Evolutionary conservation across 2,329 filamentous ascomycete genomes (phyloP).

Genomic region (Penicillium concentricum): DNA sequence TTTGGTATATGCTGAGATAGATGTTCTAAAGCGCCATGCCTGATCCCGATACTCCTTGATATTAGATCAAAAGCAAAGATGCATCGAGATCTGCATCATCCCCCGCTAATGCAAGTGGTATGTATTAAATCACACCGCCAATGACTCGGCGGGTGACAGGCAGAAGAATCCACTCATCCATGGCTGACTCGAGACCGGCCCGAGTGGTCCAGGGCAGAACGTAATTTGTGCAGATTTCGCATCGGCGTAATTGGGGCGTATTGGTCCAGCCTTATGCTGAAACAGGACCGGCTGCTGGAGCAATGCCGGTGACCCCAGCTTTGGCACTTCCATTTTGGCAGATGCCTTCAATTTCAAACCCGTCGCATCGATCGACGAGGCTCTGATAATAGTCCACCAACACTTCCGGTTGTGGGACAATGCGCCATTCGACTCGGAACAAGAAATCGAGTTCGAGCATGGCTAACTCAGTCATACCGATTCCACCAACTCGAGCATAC

Average conservation of each 20-base stretch:
- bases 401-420: conserved; percentile 91
- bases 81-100: neutral
- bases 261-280: neutral
- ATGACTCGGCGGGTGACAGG: conserved; percentile 1
- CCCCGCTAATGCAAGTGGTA: conserved; percentile 9
- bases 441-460: conserved; percentile 91
- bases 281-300: conserved; percentile 9
- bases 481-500: conserved; percentile 89
- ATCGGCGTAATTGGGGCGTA: neutral
- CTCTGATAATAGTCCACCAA: conserved; percentile 91
- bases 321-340: conserved; percentile 8
- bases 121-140: conserved; percentile 17
- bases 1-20: conserved; percentile 19
- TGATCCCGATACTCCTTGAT: conserved; percentile 11
- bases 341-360: conserved; percentile 53
- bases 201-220: conserved; percentile 9
- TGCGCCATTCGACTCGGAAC: conserved; percentile 90
- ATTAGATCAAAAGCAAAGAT: conserved; percentile 11
- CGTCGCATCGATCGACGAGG: conserved; percentile 67
- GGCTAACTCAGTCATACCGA: conserved; percentile 85
- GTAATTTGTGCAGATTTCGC: conserved; percentile 1
- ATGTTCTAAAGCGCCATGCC: conserved; percentile 13
- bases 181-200: conserved; percentile 22
- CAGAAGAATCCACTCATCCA: conserved; percentile 2
- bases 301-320: conserved; percentile 11